Percentiles rank a stretch among this genome's conserved stretches.
phyloP scores from a whole-genome alignment of 495 filamentous ascomycete genomes.

The Neurospora cerealis region DNA sequence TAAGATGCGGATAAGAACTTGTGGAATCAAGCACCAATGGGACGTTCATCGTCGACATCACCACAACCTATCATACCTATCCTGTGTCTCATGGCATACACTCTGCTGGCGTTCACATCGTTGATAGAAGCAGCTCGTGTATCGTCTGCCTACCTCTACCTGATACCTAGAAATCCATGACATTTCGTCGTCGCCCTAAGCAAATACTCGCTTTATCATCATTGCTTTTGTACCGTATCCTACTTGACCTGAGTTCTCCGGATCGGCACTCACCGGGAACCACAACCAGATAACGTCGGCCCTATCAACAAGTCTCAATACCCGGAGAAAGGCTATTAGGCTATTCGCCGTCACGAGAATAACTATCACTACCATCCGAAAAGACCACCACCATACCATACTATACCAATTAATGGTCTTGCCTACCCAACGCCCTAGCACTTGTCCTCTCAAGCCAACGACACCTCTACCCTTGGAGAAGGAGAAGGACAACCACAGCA shows the following conservation, averaged over 20 bases:
- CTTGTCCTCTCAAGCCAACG: background rate
- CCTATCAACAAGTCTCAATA: background rate
- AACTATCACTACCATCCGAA: background rate
- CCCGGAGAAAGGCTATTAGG: background rate
- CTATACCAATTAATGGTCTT: background rate
- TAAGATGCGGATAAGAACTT: background rate
- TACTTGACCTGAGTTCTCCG: background rate
- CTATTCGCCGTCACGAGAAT: background rate
- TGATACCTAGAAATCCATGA: background rate
- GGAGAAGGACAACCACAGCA: background rate
- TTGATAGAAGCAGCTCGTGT: background rate
- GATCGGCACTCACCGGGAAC: background rate
- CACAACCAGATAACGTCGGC: background rate
- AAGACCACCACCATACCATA: background rate
- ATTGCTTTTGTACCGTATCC: background rate
- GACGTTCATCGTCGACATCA: background rate
- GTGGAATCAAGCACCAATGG: background rate
- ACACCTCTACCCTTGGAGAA: background rate
- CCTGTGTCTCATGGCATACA: background rate
- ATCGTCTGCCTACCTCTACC: background rate
- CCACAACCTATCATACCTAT: background rate
- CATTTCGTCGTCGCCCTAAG: background rate
- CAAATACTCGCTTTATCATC: background rate
- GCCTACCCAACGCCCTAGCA: background rate
- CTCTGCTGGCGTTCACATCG: background rate